These are phyloP conservation scores for Rhazya stricta DNA, from an alignment of 257 asterid genomes.

Conservation along the genomic window DNA sequence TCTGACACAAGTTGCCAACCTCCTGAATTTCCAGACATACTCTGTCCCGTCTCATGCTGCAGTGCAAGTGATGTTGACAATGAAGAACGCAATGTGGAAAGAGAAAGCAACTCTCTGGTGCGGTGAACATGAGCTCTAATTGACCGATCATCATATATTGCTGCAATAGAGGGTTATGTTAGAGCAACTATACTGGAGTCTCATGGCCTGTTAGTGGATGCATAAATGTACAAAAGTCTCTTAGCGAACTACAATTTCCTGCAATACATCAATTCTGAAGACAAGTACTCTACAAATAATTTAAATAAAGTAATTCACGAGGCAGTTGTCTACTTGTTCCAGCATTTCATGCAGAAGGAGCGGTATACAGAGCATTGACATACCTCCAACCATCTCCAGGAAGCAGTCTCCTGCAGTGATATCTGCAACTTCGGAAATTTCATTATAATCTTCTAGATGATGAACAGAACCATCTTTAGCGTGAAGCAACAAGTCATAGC, in stretches of 20 bases:
- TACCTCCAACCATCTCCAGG: conserved; percentile 95
- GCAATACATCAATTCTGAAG: background rate
- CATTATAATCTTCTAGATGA: conserved; percentile 89
- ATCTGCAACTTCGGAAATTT: conserved; percentile 90
- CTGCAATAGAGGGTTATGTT: conserved; percentile 46
- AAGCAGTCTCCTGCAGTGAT: conserved; percentile 74
- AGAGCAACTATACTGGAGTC: conserved; percentile 15
- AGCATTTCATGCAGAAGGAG: conserved; percentile 15
- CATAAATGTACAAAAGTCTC: background rate
- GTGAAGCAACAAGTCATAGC: conserved; percentile 83
- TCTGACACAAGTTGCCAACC: conserved; percentile 30
- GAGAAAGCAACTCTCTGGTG: conserved; percentile 82
- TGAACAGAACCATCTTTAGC: conserved; percentile 68
- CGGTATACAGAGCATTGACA: conserved; percentile 18
- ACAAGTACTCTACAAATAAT: background rate
- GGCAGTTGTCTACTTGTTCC: background rate
- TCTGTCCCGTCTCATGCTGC: conserved; percentile 58
- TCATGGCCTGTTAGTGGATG: background rate
- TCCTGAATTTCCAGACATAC: conserved; percentile 46
- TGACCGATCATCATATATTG: conserved; percentile 91
- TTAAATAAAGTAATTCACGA: background rate
- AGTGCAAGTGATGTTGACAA: conserved; percentile 78
- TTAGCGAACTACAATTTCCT: background rate
- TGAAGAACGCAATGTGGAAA: conserved; percentile 73
- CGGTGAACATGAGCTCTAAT: conserved; percentile 91